A percentile compares a stretch with the other conserved stretches of the same genome.
Evolutionary conservation across 2,329 filamentous ascomycete species (phyloP).

Genomic region (Fusarium chaquense): DNA sequence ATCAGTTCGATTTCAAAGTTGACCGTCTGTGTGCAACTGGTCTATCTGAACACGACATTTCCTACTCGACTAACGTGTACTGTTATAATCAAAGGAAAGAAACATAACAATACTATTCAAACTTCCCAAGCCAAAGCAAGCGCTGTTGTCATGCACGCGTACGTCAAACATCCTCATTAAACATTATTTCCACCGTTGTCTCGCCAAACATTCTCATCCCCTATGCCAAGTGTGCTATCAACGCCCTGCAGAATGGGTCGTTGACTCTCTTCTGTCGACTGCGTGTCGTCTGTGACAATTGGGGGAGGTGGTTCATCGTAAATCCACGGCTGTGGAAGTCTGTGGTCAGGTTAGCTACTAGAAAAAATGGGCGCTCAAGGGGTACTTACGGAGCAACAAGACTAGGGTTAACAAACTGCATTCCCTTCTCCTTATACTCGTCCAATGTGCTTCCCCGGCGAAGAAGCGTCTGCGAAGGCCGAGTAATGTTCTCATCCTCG

Average conservation of each 20-base stretch:
- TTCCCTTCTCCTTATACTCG: slow-evolving; percentile 76
- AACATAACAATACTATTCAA: slow-evolving; percentile 5
- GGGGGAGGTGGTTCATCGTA: slow-evolving; percentile 66
- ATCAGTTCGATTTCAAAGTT: not conserved
- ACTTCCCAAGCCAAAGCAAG: slow-evolving; percentile 14
- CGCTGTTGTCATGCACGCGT: slow-evolving; percentile 24
- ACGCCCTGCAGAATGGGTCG: slow-evolving; percentile 51
- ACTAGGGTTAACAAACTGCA: slow-evolving; percentile 82
- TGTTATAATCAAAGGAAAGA: slow-evolving; percentile 1
- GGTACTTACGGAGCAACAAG: slow-evolving; percentile 72
- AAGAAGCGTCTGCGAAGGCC: slow-evolving; percentile 56
- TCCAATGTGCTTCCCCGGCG: slow-evolving; percentile 75
- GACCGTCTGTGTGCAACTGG: not conserved
- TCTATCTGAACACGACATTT: not conserved
- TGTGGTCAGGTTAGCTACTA: slow-evolving; percentile 49
- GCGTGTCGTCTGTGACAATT: slow-evolving; percentile 44
- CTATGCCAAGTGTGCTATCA: slow-evolving; percentile 55
- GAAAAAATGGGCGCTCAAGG: not conserved
- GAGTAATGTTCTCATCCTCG: slow-evolving; percentile 54
- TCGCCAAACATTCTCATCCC: slow-evolving; percentile 56
- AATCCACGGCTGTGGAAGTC: slow-evolving; percentile 78
- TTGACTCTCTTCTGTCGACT: slow-evolving; percentile 44
- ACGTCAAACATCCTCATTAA: slow-evolving; percentile 23
- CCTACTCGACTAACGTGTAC: slow-evolving; percentile 1
- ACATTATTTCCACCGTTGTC: slow-evolving; percentile 45